Evolutionary conservation across 352 stramenopile species (phyloP), one percentile per base, ranked within the genome.

Genomic region (Globisporangium takayamanum): DNA sequence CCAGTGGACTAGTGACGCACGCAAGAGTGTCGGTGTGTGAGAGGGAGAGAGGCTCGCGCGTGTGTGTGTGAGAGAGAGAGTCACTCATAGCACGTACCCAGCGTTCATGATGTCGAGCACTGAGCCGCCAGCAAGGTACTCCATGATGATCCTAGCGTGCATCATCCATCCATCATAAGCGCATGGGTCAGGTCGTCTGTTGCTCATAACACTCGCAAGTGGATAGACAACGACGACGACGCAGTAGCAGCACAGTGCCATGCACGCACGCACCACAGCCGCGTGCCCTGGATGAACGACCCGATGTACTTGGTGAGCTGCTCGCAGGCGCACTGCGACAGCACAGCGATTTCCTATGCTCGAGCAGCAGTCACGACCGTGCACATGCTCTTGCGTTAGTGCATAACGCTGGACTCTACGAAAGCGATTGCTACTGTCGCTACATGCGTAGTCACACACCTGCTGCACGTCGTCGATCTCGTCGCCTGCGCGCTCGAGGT

Each of bases 121-220:
- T 0, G 86, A 95, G 0, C 91, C 92, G 3, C 90, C 91, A 14
- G 94, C 81, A 41, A 98, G 87, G 68, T 91, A 96, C 63, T 98
- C 95, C 87, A 98, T 97, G 49, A 96, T 83, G 65, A 98, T 98
- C 74, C 87, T 90, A 20, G 16, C 12, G 47, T 26, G 33, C n/a
- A 20, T 39, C 30, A 36, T 36, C 30, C 30, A 8, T 36, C 30
- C 30, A 36, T n/a, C 5, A n/a, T 16, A 57, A 20, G 12, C 60
- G 61, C 47, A 54, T 25, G 7, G 10, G 10, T 30, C 15, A 58
- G 41, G 41, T 47, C 41, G 41, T 22, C 15, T 20, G 41, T 47
- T 10, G 8, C 4, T 20, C 14, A 22, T 22, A 18, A 14, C 14
- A 20, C 11, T 18, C 14, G 41, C 41, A 8, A 39, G 5, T 12